A percentile compares a stretch with the other conserved stretches of the same genome.
phyloP scores from a whole-genome alignment of 306 rosid genomes.

The Datisca glomerata region DNA sequence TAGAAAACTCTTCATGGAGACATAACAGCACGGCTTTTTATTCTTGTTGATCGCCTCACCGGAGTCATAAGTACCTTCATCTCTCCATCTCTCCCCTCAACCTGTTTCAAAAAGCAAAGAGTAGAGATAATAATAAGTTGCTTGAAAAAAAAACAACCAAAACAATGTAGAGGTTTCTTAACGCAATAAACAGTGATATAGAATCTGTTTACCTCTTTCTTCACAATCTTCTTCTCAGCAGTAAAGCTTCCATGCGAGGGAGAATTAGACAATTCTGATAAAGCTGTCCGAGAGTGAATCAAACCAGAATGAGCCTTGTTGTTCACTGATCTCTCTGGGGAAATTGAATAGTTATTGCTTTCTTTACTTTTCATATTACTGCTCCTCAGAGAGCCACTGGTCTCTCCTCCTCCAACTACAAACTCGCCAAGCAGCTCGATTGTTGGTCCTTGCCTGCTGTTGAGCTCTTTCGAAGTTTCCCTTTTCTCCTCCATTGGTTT shows the following conservation, averaged over 20 bases:
- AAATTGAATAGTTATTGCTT: conserved; percentile 16
- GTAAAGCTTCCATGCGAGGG: conserved; percentile 19
- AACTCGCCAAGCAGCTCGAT: conserved; percentile 33
- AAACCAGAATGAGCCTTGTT: conserved; percentile 13
- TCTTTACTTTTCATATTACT: conserved; percentile 13
- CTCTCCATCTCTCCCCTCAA: conserved; percentile 19
- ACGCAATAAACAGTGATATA: not conserved
- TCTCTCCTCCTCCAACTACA: conserved; percentile 21
- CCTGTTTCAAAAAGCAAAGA: too few species aligned
- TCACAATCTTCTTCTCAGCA: conserved; percentile 13
- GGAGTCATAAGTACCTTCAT: conserved; percentile 20
- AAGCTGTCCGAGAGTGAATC: conserved; percentile 5
- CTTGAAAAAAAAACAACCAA: not conserved
- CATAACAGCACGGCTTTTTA: conserved; percentile 19
- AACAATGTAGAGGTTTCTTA: not conserved
- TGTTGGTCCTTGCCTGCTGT: conserved; percentile 16
- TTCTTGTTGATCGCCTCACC: conserved; percentile 37
- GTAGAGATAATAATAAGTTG: not conserved
- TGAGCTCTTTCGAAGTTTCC: conserved; percentile 6
- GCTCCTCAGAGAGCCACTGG: conserved; percentile 14
- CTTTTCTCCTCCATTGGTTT: conserved; percentile 8
- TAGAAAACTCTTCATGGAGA: conserved; percentile 33
- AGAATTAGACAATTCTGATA: conserved; percentile 18
- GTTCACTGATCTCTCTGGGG: conserved; percentile 9
- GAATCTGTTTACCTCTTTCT: conserved; percentile 17